Evolutionary conservation across 1,284 basidiomycete genomes (phyloP).

Genomic region (Trichosporon faecale): DNA sequence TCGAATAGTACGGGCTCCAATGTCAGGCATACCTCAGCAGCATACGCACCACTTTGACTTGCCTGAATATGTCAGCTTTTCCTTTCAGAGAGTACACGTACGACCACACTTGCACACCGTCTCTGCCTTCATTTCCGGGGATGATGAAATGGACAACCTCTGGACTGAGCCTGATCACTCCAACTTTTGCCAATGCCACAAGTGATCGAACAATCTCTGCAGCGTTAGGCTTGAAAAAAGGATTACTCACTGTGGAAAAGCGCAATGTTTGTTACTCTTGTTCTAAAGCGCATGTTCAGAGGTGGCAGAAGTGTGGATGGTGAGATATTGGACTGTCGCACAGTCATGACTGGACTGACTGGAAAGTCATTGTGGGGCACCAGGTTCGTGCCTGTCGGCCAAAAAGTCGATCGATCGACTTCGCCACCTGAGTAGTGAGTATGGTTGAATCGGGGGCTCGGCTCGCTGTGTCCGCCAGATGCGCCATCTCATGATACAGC

Average conservation of each 20-base stretch:
- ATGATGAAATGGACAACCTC: slow-evolving; percentile 72
- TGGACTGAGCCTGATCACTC: slow-evolving; percentile 74
- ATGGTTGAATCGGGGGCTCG: too few relatives aligned
- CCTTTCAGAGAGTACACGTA: slow-evolving; percentile 54
- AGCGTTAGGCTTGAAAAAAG: not conserved
- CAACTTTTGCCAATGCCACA: slow-evolving; percentile 78
- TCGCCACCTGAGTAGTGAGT: too few relatives aligned
- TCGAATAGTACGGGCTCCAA: slow-evolving; percentile 66
- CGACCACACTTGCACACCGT: slow-evolving; percentile 91
- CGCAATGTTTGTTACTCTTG: slow-evolving; percentile 60
- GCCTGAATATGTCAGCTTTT: slow-evolving; percentile 28
- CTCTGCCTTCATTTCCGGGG: slow-evolving; percentile 70
- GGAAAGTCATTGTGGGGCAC: not conserved
- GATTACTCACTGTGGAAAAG: slow-evolving; percentile 60
- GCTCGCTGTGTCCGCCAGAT: too few relatives aligned
- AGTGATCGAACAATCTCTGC: slow-evolving; percentile 70
- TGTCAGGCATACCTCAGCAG: not conserved
- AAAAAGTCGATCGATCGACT: too few relatives aligned
- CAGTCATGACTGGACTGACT: not conserved
- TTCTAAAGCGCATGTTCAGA: slow-evolving; percentile 62
- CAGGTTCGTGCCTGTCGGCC: too few relatives aligned
- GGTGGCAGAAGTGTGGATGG: not conserved
- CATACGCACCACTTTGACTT: slow-evolving; percentile 51
- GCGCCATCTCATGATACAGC: too few relatives aligned
- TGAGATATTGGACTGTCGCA: too few relatives aligned